Evolutionary conservation across 768 basidiomycete species (phyloP), one percentile per base, ranked within the genome.

Genomic region (Leccinum subgranulosum): DNA sequence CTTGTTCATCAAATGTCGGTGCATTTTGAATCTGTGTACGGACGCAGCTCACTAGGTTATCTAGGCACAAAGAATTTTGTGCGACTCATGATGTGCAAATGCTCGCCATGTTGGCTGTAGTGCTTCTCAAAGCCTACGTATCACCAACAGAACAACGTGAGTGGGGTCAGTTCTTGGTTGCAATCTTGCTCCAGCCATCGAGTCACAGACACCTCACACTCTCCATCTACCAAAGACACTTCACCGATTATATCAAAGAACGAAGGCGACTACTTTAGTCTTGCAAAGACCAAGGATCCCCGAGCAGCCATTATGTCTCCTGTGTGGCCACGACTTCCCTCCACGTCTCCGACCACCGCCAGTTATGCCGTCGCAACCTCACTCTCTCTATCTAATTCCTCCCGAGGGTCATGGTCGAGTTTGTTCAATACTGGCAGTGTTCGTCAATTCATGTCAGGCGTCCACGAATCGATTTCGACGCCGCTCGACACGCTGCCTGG

Each of bases 391-490:
- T 85, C 86, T 0, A 80, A 73, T 48, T 84, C 88, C 3, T 90
- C 90, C 3, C 79, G 84, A 46, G 88, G 84, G 9, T 90, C 91
- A 0, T 92, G 91, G 91, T 87, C 89, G 0, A 91, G 84, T 64
- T 66, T 92, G 11, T 88, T 90, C 68, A 86, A 84, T 58, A 75
- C 87, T 1, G 82, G 81, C 17, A 81, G 77, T 45, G 76, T 91
- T 72, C 79, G 86, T 27, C 86, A 90, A 55, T 82, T 92, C 57
- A 84, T 91, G 62, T 77, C 77, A 11, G 83, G 85, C 31, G 75
- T 84, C 28, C 81, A 83, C 33, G 85, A 83, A 60, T 75, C 79
- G 1, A 72, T 79, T 17, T 71, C 70, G 41, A 78, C 74, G 19
- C 77, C 79, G 8, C 65, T 74, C 3, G 70, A 71, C 17, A 61